Evolutionary conservation across 495 filamentous ascomycete genomes (phyloP).

Genomic region (Astrothelium subdiscretum): DNA sequence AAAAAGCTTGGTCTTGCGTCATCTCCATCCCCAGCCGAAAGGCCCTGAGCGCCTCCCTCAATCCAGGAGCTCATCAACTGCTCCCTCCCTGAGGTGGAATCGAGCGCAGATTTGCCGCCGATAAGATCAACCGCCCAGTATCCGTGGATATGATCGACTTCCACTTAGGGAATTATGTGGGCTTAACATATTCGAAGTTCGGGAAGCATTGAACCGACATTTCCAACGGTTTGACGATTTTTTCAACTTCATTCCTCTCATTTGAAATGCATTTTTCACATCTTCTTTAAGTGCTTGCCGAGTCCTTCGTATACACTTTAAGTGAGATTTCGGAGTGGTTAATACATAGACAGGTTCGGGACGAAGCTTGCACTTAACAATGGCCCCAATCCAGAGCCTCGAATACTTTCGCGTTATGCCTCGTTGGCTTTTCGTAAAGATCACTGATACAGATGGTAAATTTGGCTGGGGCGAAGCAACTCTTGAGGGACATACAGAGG

Average conservation of each 20-base stretch:
- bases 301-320: background rate
- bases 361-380: background rate
- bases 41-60: too few species aligned
- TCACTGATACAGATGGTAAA: slow-evolving; percentile 50
- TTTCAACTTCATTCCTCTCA: background rate
- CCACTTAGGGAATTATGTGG: background rate
- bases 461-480: slow-evolving; percentile 73
- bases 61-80: too few species aligned
- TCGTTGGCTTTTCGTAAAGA: slow-evolving; percentile 67
- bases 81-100: too few species aligned
- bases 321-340: background rate
- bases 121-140: too few species aligned
- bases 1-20: background rate
- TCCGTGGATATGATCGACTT: too few species aligned
- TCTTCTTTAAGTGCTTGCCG: background rate
- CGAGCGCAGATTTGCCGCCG: too few species aligned
- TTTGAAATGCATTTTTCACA: background rate
- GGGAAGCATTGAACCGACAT: background rate
- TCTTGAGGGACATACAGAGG: slow-evolving; percentile 50
- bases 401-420: slow-evolving; percentile 17
- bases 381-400: slow-evolving; percentile 12
- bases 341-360: background rate
- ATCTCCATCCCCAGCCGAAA: too few species aligned
- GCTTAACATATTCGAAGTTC: background rate
- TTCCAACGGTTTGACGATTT: background rate